phyloP scores from a whole-genome alignment of 768 basidiomycete species.

The Pleurotus citrinopileatus region DNA sequence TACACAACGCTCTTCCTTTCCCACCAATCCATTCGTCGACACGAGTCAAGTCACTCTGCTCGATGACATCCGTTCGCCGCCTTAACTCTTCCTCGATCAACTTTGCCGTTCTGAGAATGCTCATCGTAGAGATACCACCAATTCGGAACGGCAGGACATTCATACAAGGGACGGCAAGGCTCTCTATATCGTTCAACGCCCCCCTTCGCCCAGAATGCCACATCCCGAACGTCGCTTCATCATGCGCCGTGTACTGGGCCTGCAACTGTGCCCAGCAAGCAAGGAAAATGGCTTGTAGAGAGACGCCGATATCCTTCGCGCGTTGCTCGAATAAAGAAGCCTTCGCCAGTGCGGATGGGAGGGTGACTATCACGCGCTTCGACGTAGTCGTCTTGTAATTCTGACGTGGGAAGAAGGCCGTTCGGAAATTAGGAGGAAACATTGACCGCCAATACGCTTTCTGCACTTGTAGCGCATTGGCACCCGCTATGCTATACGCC shows the following conservation, averaged over 20 bases:
- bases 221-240: slow-evolving; percentile 36
- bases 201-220: slow-evolving; percentile 47
- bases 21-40: slow-evolving; percentile 35
- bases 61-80: slow-evolving; percentile 33
- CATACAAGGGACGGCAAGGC: slow-evolving; percentile 41
- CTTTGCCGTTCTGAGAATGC: slow-evolving; percentile 25
- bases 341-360: slow-evolving; percentile 14
- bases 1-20: slow-evolving; percentile 30
- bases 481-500: slow-evolving; percentile 18
- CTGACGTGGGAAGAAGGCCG: slow-evolving; percentile 24
- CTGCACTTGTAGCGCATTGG: slow-evolving; percentile 19
- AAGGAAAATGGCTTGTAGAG: slow-evolving; percentile 37
- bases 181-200: slow-evolving; percentile 28
- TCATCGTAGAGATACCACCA: slow-evolving; percentile 13
- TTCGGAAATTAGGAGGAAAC: slow-evolving; percentile 25
- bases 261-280: slow-evolving; percentile 43
- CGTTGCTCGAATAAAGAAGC: slow-evolving; percentile 35
- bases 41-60: slow-evolving; percentile 35
- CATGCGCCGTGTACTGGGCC: slow-evolving; percentile 22
- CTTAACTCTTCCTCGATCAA: slow-evolving; percentile 32
- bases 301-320: slow-evolving; percentile 32
- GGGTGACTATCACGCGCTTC: slow-evolving; percentile 15
- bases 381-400: background rate
- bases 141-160: slow-evolving; percentile 40
- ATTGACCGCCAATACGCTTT: slow-evolving; percentile 33